phyloP scores from a whole-genome alignment of 2,329 filamentous ascomycete genomes.

The Botrytis medusae region DNA sequence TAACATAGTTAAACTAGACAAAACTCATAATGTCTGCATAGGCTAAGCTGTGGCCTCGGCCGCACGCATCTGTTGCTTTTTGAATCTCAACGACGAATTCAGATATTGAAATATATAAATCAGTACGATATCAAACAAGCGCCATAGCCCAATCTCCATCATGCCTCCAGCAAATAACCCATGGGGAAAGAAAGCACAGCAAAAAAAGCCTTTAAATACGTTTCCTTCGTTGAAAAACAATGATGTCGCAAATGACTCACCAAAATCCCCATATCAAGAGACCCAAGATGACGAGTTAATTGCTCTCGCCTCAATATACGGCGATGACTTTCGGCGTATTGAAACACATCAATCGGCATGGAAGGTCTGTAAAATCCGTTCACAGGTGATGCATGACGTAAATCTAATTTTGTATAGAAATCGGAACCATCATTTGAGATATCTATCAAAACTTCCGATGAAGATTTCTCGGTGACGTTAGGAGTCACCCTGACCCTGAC shows the following conservation, averaged over 20 bases:
- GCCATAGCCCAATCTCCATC: slow-evolving; percentile 27
- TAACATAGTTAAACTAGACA: neutral
- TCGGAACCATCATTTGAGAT: slow-evolving; percentile 82
- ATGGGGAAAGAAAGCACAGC: slow-evolving; percentile 39
- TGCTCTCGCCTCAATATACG: slow-evolving; percentile 83
- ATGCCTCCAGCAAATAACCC: slow-evolving; percentile 41
- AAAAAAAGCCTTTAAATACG: slow-evolving; percentile 41
- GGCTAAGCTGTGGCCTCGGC: slow-evolving; percentile 34
- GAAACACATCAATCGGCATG: slow-evolving; percentile 71
- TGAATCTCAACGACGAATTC: slow-evolving; percentile 18
- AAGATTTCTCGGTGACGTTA: slow-evolving; percentile 69
- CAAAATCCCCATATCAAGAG: slow-evolving; percentile 70
- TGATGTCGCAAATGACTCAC: slow-evolving; percentile 37
- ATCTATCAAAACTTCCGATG: slow-evolving; percentile 69
- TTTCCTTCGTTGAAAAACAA: slow-evolving; percentile 33
- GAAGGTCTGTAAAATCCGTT: slow-evolving; percentile 61
- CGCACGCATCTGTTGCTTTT: slow-evolving; percentile 29
- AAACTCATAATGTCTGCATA: neutral
- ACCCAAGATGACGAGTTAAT: slow-evolving; percentile 86
- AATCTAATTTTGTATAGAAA: slow-evolving; percentile 52
- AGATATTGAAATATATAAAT: slow-evolving; percentile 21
- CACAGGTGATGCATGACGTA: neutral
- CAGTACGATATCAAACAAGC: neutral
- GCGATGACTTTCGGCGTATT: slow-evolving; percentile 79
- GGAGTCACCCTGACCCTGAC: slow-evolving; percentile 81